Evolutionary conservation across 140 eudicot species (phyloP).

Genomic region (Eryngium alpinum): DNA sequence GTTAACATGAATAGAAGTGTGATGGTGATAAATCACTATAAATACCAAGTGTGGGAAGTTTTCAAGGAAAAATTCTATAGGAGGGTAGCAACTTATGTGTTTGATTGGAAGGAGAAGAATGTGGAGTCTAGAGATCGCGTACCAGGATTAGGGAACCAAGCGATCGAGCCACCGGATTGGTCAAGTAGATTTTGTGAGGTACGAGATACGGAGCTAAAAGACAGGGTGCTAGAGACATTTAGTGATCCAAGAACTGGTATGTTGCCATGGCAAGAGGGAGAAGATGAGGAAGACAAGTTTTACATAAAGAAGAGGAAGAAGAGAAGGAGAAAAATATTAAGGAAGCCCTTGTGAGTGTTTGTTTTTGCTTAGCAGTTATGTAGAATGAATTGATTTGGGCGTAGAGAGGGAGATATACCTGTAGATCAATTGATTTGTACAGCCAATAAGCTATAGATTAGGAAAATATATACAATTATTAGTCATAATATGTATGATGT

Average conservation of each 20-base stretch:
- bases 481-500: no score
- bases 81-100: slow-evolving; percentile 73
- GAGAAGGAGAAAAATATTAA: background rate
- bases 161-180: slow-evolving; percentile 71
- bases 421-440: no score
- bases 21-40: slow-evolving; percentile 74
- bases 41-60: slow-evolving; percentile 87
- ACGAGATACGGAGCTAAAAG: slow-evolving; percentile 43
- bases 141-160: slow-evolving; percentile 70
- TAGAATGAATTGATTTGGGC: background rate
- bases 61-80: slow-evolving; percentile 74
- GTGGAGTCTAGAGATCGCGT: slow-evolving; percentile 70
- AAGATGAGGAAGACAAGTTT: slow-evolving; percentile 10
- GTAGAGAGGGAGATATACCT: background rate
- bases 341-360: background rate
- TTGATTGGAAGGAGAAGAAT: slow-evolving; percentile 70
- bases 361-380: background rate
- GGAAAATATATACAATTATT: no score
- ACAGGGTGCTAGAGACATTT: slow-evolving; percentile 40
- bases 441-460: no score
- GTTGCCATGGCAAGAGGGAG: slow-evolving; percentile 77
- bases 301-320: background rate
- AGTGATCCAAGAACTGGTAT: slow-evolving; percentile 37
- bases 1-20: slow-evolving; percentile 30
- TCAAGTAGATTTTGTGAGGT: slow-evolving; percentile 61